A percentile compares a stretch with the other conserved stretches of the same genome.
Evolutionary conservation across 164 flowering plant species (phyloP).

Genomic region (Brasenia schreberi): DNA sequence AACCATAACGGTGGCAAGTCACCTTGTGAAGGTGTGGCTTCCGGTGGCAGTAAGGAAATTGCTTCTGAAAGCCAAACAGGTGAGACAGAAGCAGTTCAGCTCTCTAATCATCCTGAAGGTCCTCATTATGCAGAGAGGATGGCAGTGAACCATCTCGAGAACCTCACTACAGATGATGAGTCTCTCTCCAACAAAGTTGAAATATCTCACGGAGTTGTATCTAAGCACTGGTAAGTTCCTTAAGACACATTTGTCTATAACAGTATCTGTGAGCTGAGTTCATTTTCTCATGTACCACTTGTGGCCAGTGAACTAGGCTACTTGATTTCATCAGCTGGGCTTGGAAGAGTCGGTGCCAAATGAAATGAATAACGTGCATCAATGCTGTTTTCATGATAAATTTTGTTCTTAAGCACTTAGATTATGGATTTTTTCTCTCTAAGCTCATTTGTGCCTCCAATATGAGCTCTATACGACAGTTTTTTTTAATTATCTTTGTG

Average conservation of each 20-base stretch:
- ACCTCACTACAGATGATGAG: not conserved
- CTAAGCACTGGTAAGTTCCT: not conserved
- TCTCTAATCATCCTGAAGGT: not conserved
- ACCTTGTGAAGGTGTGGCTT: not conserved
- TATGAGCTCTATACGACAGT: too few relatives aligned
- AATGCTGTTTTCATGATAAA: too few relatives aligned
- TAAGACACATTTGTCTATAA: too few relatives aligned
- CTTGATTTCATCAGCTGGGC: too few relatives aligned
- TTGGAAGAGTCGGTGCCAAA: too few relatives aligned
- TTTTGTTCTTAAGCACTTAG: too few relatives aligned
- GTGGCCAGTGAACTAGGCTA: too few relatives aligned
- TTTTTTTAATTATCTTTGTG: not conserved
- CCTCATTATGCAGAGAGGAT: not conserved
- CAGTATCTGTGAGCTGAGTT: too few relatives aligned
- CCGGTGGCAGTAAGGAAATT: not conserved
- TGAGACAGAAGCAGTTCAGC: not conserved
- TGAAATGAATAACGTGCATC: too few relatives aligned
- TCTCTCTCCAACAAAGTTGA: not conserved
- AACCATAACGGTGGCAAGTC: not conserved
- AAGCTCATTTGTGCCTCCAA: too few relatives aligned
- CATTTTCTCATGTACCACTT: not conserved
- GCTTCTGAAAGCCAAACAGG: not conserved
- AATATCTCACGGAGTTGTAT: not conserved
- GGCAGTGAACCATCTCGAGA: not conserved
- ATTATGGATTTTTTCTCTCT: too few relatives aligned